Base-by-base conservation (phyloP, 2,329 filamentous ascomycete species). In the Epichloe coenophiala region DNA sequence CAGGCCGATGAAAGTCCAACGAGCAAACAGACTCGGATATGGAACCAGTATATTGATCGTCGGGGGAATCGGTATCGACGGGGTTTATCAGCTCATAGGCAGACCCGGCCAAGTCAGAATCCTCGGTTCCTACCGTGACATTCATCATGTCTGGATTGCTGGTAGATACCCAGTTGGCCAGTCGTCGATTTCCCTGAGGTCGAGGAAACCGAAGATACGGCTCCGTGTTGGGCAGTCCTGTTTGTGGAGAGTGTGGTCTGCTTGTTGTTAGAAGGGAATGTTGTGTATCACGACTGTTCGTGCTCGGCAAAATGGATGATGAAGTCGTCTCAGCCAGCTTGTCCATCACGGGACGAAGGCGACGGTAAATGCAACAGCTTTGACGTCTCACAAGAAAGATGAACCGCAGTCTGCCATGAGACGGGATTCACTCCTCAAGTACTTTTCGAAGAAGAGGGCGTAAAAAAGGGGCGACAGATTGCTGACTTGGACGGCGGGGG, bases 91-190 rank as follows among this genome's bases (percentile, higher is more conserved):
- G 65, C 59, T 80, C 77, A 62, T 76, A 81, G 52, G 75, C 69
- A 50, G 77, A 77, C 58, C 78, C 77, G 59, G 70, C 65, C 59
- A 80, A 61, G 58, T 68, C 78, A 61, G 75, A 72, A 55, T 73
- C 70, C 40, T 75, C 72, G 52, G 71, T 68, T 31, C 66, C 65
- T 49, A 61, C 65, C 38, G 66, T 65, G 21, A 70, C 64, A 55
- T 69, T 70, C 74, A 78, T 78, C 55, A 80, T 77, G 64, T 77
- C 72, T 48, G 75, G 75, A 33, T 76, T 71, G 58, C 76, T 80
- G 49, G 71, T 73, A 6, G 75, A 78, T 46, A 81, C 68, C 77
- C 77, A 81, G 69, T 76, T 74, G 58, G 77, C 77, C 40, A 81
- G 73, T 47, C 71, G 68, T 50, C 70, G 69, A 56, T 73, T 80